Evolutionary conservation across 805 yeast species (phyloP).

Genomic region (Pichia cabralensis): DNA sequence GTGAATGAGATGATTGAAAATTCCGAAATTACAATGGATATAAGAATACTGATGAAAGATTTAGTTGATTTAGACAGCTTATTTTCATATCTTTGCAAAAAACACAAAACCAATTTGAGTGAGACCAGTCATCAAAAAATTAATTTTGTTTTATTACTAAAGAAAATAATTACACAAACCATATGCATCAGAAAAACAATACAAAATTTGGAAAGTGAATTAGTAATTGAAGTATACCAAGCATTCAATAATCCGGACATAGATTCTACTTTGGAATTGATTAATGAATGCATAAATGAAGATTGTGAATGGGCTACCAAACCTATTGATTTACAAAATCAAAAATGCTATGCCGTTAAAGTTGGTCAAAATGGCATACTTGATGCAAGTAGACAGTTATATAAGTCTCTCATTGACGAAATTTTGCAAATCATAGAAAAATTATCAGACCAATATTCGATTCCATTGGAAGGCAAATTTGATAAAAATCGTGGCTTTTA

Average conservation of each 20-base stretch:
- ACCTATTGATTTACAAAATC: slow-evolving; percentile 33
- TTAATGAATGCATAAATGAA: slow-evolving; percentile 29
- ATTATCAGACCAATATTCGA: slow-evolving; percentile 16
- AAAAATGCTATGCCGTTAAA: slow-evolving; percentile 34
- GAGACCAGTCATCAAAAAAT: slow-evolving; percentile 24
- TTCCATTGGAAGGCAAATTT: slow-evolving; percentile 25
- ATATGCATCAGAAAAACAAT: slow-evolving; percentile 12
- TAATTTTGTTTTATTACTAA: slow-evolving; percentile 32
- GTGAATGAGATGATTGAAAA: slow-evolving; percentile 27
- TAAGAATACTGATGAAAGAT: slow-evolving; percentile 18
- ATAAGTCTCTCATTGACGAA: slow-evolving; percentile 29
- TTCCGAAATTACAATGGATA: slow-evolving; percentile 9
- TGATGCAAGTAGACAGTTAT: slow-evolving; percentile 34
- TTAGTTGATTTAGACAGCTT: slow-evolving; percentile 33
- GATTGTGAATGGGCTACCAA: slow-evolving; percentile 34
- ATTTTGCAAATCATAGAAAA: slow-evolving; percentile 21
- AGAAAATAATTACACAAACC: slow-evolving; percentile 25
- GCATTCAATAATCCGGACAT: slow-evolving; percentile 22
- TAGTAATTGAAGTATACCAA: slow-evolving; percentile 19
- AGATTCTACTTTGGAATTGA: slow-evolving; percentile 14
- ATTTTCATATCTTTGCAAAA: slow-evolving; percentile 23
- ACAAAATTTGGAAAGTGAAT: slow-evolving; percentile 5
- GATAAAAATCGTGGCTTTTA: slow-evolving; percentile 31
- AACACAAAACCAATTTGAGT: slow-evolving; percentile 14
- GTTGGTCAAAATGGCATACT: slow-evolving; percentile 35